Conservation (phyloP, 2,329 filamentous ascomycete genomes). For the Fusarium anguioides region DNA sequence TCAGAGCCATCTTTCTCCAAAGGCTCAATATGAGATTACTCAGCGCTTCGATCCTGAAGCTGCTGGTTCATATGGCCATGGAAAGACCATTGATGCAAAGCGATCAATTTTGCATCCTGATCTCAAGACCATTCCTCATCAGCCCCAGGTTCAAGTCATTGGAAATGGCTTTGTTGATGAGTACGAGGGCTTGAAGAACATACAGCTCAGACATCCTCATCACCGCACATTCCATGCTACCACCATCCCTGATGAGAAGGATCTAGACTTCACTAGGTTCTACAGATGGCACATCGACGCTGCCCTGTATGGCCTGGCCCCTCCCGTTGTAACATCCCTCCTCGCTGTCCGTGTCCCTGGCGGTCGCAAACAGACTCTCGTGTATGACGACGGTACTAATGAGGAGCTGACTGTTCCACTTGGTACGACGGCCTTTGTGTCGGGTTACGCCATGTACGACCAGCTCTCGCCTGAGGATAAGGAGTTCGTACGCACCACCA, state of each 20-base stretch:
- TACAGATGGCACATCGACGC: conserved; percentile 87
- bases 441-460: conserved; percentile 77
- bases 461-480: conserved; percentile 73
- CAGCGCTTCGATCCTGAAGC: conserved; percentile 76
- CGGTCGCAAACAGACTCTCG: conserved; percentile 72
- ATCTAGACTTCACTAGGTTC: conserved; percentile 65
- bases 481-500: conserved; percentile 72
- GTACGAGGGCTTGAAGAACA: conserved; percentile 77
- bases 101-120: conserved; percentile 79
- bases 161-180: conserved; percentile 76
- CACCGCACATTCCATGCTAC: conserved; percentile 81
- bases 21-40: conserved; percentile 79
- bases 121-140: conserved; percentile 82
- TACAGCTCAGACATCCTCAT: conserved; percentile 78
- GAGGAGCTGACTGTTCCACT: conserved; percentile 76
- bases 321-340: conserved; percentile 77
- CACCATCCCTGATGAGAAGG: conserved; percentile 65
- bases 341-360: conserved; percentile 78
- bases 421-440: conserved; percentile 81
- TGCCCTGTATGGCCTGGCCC: conserved; percentile 79
- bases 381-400: conserved; percentile 77
- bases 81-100: conserved; percentile 75
- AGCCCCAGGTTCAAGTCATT: conserved; percentile 80
- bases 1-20: conserved; percentile 71
- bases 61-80: conserved; percentile 76